Conservation (phyloP, 371 early-diverging fungal genomes). For the Actinomucor elegans region DNA sequence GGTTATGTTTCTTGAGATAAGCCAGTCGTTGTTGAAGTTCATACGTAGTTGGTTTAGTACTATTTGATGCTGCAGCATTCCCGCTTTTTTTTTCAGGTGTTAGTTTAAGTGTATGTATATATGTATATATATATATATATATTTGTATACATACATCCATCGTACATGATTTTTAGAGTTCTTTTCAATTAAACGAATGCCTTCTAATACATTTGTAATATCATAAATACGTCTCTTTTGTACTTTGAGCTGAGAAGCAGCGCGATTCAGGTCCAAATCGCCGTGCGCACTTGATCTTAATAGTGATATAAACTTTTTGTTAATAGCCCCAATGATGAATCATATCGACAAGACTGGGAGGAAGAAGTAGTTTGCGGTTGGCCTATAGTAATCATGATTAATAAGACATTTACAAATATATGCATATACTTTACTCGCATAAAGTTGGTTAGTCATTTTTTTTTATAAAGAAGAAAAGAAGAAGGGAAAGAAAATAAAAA, state of each 20-base stretch:
- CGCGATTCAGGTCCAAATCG: conserved; percentile 71
- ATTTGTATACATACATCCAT: conserved; percentile 66
- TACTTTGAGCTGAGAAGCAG: conserved; percentile 70
- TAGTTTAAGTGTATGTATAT: background rate
- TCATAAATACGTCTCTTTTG: conserved; percentile 87
- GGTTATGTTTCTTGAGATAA: conserved; percentile 25
- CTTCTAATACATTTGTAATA: conserved; percentile 86
- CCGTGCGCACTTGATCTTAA: conserved; percentile 65
- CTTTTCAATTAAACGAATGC: conserved; percentile 76
- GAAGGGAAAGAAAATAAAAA: background rate
- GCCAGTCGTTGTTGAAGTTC: conserved; percentile 32
- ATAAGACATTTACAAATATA: too few species aligned
- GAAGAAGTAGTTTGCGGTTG: conserved; percentile 1
- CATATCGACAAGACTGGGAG: conserved; percentile 25
- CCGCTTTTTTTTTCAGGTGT: conserved; percentile 11
- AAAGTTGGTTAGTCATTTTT: too few species aligned
- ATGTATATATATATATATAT: background rate
- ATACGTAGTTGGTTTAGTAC: background rate
- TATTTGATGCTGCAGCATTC: conserved; percentile 2
- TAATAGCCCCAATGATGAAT: conserved; percentile 69
- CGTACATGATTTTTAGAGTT: conserved; percentile 79
- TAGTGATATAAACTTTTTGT: conserved; percentile 75
- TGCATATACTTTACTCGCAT: too few species aligned
- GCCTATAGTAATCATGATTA: background rate
- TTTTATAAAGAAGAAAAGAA: conserved; percentile 3